These are phyloP conservation scores for Arachnomyces sp. DNA, from an alignment of 2,329 filamentous ascomycete genomes.

Conservation along the genomic window DNA sequence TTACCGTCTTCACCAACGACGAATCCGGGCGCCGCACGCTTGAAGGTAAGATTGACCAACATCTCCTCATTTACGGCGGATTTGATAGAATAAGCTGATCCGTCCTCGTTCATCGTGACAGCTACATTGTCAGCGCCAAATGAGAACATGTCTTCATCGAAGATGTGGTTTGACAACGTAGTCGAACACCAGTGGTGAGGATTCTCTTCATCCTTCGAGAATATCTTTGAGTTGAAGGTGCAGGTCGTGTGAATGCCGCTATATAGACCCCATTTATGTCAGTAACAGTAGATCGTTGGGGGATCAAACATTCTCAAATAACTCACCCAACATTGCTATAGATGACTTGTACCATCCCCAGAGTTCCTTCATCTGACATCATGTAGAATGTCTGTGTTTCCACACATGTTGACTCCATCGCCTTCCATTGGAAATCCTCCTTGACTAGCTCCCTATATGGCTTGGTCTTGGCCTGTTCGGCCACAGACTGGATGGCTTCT, in stretches of 20 bases:
- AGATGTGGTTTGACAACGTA: constrained; percentile 68
- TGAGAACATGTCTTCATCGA: constrained; percentile 72
- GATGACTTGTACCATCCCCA: constrained; percentile 82
- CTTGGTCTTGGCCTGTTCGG: constrained; percentile 67
- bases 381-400: constrained; percentile 96
- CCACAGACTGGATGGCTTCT: constrained; percentile 76
- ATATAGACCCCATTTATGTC: constrained; percentile 11
- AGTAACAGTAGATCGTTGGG: constrained; percentile 4
- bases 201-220: constrained; percentile 62
- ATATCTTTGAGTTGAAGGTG: constrained; percentile 93
- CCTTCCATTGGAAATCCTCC: constrained; percentile 74
- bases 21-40: constrained; percentile 69
- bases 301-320: constrained; percentile 4
- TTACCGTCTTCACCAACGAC: constrained; percentile 77
- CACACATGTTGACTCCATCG: constrained; percentile 75
- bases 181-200: constrained; percentile 78
- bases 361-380: constrained; percentile 65
- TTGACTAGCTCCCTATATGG: constrained; percentile 74
- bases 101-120: constrained; percentile 77
- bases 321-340: constrained; percentile 93
- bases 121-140: constrained; percentile 85
- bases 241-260: constrained; percentile 84
- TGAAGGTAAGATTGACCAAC: constrained; percentile 80
- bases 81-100: constrained; percentile 78
- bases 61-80: constrained; percentile 73